phyloP scores from a whole-genome alignment of 2,329 filamentous ascomycete genomes.

The Colletotrichum orchidophilum region DNA sequence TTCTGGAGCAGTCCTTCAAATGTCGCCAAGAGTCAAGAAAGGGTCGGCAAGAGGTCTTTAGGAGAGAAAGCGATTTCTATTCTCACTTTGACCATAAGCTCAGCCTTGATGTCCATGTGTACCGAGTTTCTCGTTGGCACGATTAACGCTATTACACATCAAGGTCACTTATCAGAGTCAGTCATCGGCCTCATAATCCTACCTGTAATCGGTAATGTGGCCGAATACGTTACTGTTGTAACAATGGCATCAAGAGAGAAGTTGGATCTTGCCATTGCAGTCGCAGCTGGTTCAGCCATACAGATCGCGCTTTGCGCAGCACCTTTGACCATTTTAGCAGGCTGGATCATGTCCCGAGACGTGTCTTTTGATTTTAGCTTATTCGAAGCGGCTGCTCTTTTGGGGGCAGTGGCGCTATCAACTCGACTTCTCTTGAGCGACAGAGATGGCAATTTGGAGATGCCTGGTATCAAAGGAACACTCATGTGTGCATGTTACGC shows the following conservation, averaged over 20 bases:
- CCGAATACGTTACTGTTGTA: constrained; percentile 70
- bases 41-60: not conserved
- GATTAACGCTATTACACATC: constrained; percentile 64
- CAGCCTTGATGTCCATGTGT: constrained; percentile 65
- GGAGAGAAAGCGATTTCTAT: constrained; percentile 51
- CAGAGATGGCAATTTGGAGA: constrained; percentile 70
- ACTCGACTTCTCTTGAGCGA: constrained; percentile 76
- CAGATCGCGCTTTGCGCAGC: constrained; percentile 71
- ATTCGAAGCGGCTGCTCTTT: constrained; percentile 79
- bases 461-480: constrained; percentile 62
- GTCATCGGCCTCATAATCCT: constrained; percentile 70
- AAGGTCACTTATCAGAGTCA: constrained; percentile 60
- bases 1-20: constrained; percentile 30
- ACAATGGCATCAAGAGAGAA: constrained; percentile 68
- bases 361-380: constrained; percentile 77
- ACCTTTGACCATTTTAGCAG: constrained; percentile 67
- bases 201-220: constrained; percentile 70
- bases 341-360: constrained; percentile 64
- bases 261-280: constrained; percentile 69
- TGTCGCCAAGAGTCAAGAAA: fast-evolving
- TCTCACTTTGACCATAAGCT: constrained; percentile 61
- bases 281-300: constrained; percentile 68
- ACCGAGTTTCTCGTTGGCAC: constrained; percentile 70
- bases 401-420: constrained; percentile 76
- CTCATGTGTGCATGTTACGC: constrained; percentile 63